phyloP scores from a whole-genome alignment of 306 rosid species.

The Notholithocarpus densiflorus region DNA sequence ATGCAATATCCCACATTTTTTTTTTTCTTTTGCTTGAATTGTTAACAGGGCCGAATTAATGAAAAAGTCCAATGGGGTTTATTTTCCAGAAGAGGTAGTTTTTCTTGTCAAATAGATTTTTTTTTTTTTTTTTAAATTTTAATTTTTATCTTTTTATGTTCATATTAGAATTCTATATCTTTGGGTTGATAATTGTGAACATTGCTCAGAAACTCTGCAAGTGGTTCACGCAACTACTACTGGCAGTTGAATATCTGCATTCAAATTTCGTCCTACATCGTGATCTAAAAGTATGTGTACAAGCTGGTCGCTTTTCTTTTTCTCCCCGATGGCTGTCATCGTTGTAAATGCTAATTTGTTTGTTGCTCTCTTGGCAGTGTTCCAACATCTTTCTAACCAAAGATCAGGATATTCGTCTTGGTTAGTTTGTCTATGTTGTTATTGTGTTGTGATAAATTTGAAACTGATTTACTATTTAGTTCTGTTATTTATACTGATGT shows the following conservation, averaged over 20 bases:
- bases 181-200: slow-evolving; percentile 29
- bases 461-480: background rate
- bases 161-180: background rate
- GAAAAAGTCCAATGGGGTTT: slow-evolving; percentile 83
- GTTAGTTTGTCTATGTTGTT: slow-evolving; percentile 41
- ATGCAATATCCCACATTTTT: background rate
- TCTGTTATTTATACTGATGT: slow-evolving; percentile 23
- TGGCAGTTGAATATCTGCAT: slow-evolving; percentile 96
- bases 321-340: background rate
- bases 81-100: slow-evolving; percentile 91
- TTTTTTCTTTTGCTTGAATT: slow-evolving; percentile 7
- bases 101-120: background rate
- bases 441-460: slow-evolving; percentile 15
- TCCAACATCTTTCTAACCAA: slow-evolving; percentile 97
- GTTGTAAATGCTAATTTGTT: slow-evolving; percentile 25
- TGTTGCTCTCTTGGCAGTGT: slow-evolving; percentile 54
- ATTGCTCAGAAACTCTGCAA: slow-evolving; percentile 86
- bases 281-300: slow-evolving; percentile 72
- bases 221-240: slow-evolving; percentile 90
- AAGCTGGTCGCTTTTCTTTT: slow-evolving; percentile 1
- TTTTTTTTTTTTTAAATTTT: background rate
- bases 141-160: background rate
- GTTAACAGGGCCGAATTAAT: slow-evolving; percentile 82
- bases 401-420: slow-evolving; percentile 96
- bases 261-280: slow-evolving; percentile 91